These are phyloP conservation scores for Aspergillus quadricinctus DNA, from an alignment of 2,329 filamentous ascomycete genomes.

Conservation along the genomic window DNA sequence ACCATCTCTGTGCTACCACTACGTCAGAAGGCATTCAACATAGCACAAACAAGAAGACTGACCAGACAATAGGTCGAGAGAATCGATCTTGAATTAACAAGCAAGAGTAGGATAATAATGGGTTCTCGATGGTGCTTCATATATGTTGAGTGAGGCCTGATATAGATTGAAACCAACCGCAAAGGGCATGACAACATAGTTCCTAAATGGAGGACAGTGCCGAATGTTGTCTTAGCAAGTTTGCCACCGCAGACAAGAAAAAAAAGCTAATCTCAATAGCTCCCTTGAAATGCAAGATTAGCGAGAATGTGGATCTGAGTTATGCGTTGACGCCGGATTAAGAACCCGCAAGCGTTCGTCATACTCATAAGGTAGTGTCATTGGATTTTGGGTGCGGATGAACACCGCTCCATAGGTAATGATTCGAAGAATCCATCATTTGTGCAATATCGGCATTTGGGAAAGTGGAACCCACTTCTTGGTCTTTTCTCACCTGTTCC, in stretches of 20 bases:
- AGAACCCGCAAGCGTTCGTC: neutral
- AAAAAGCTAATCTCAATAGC: neutral
- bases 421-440: neutral
- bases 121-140: neutral
- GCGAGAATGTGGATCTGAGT: neutral
- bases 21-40: neutral
- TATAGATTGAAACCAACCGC: neutral
- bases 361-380: too few species aligned
- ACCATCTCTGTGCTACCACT: too few species aligned
- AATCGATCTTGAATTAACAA: neutral
- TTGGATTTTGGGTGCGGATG: neutral
- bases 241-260: neutral
- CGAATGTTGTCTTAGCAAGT: neutral
- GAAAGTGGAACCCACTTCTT: neutral
- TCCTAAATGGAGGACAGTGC: neutral
- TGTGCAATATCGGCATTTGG: neutral
- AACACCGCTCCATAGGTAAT: neutral
- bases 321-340: neutral
- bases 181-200: neutral
- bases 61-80: neutral
- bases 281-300: neutral
- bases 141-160: neutral
- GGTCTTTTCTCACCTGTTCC: neutral
- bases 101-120: neutral
- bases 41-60: neutral